phyloP scores from a whole-genome alignment of 2,329 filamentous ascomycete genomes.

The Hypoxylon sp. region DNA sequence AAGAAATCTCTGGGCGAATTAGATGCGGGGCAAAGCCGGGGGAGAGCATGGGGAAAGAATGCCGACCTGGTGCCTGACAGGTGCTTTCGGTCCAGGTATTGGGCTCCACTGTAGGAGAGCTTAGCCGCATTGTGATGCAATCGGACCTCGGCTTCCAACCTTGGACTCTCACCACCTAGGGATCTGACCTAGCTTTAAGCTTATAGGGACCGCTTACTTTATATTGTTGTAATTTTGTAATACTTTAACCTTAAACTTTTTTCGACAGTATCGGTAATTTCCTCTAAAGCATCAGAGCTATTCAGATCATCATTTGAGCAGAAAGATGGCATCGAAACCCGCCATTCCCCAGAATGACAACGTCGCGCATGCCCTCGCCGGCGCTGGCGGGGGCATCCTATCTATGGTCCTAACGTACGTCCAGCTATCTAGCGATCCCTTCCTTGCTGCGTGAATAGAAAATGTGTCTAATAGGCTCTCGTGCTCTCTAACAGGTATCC shows the following conservation, averaged over 20 bases:
- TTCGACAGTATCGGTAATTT: not conserved
- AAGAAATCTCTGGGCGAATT: slow-evolving; percentile 24
- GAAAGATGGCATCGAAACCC: slow-evolving; percentile 63
- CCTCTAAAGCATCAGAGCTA: not conserved
- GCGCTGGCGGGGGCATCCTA: slow-evolving; percentile 91
- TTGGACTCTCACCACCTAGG: slow-evolving; percentile 6
- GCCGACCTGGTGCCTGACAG: slow-evolving; percentile 35
- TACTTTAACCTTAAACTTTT: not conserved
- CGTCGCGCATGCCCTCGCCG: slow-evolving; percentile 93
- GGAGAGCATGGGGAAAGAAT: slow-evolving; percentile 37
- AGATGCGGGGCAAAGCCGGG: slow-evolving; percentile 38
- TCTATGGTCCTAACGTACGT: slow-evolving; percentile 93
- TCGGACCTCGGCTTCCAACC: slow-evolving; percentile 52
- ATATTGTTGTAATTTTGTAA: slow-evolving; percentile 4
- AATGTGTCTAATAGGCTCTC: slow-evolving; percentile 25
- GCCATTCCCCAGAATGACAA: slow-evolving; percentile 91
- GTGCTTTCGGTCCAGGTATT: slow-evolving; percentile 22
- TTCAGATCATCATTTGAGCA: slow-evolving; percentile 3
- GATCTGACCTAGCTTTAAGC: slow-evolving; percentile 5
- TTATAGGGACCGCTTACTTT: slow-evolving; percentile 7
- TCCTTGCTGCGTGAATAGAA: not conserved
- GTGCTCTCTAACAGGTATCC: slow-evolving; percentile 77
- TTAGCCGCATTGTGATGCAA: slow-evolving; percentile 50
- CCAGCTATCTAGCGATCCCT: not conserved
- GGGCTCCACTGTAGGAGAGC: slow-evolving; percentile 17